Base-by-base conservation (phyloP, 768 basidiomycete species). In the Clavaria fumosa region DNA sequence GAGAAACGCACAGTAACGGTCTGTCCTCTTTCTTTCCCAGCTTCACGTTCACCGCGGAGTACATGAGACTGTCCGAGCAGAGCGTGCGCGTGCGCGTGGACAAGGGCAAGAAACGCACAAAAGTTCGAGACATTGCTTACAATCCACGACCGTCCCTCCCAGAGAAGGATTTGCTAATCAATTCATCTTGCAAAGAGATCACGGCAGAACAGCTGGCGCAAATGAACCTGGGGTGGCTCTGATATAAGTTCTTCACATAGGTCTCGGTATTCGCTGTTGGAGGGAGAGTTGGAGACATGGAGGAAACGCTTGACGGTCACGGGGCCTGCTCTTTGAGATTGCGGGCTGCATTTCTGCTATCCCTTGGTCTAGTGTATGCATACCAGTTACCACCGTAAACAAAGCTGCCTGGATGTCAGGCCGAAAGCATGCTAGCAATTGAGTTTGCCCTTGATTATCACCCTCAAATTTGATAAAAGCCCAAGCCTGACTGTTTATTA, bases 111-210 rank as follows among this genome's bases (percentile, higher is more conserved):
- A 27, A 40, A 33, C n/a, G n/a, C n/a, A 32, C 15, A 37, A 23
- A 9, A 30, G 35, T 23, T 4, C 22, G 9, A 28, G 43, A 26
- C 23, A 71, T n/a, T n/a, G n/a, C 81, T 54, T 47, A 75, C 83
- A 73, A 85, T 49, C 82, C 83, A 41, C 79, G 64, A 2, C 83
- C 83, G 33, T 88, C 84, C 48, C 84, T 61, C 4, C 83, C 83
- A 19, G 81, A 78, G 58, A 88, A 88, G 0, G 80, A 61, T 50
- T 86, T 88, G 61, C 79, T 83, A 43, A 88, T 82, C 15, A 85
- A 56, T 47, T 86, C 83, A 45, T 88, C 84, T 53, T 86, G 82
- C 11, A 88, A 62, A 15, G 76, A 70, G 35, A 86, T 70, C 11
- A 74, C 69, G 12, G 75, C 74, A 34, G 78, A 66, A 49, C 83